Conservation (phyloP, 768 basidiomycete species). For the Boletus subcaerulescens region DNA sequence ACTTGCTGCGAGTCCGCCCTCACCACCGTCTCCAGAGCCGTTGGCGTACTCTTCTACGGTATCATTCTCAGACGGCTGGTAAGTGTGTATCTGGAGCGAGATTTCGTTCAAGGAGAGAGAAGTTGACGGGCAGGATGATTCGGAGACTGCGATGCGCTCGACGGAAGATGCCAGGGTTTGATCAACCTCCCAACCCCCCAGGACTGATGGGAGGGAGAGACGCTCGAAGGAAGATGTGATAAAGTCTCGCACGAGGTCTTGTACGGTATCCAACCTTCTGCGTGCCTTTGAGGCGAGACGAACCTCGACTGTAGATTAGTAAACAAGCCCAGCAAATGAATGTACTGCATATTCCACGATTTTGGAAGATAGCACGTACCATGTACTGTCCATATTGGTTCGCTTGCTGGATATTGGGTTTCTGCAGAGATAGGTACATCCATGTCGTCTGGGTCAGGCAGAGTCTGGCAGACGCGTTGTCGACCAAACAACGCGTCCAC, state of each 20-base stretch:
- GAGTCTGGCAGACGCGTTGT: slow-evolving; percentile 18
- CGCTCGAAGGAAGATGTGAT: slow-evolving; percentile 56
- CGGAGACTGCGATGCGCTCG: slow-evolving; percentile 72
- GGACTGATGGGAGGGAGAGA: slow-evolving; percentile 64
- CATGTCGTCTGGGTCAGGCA: slow-evolving; percentile 10
- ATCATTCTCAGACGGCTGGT: slow-evolving; percentile 71
- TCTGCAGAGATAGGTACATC: slow-evolving; percentile 1
- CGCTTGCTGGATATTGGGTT: slow-evolving; percentile 1
- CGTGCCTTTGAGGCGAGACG: slow-evolving; percentile 67
- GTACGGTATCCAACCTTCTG: slow-evolving; percentile 72
- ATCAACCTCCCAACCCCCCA: slow-evolving; percentile 79
- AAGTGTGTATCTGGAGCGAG: slow-evolving; percentile 80
- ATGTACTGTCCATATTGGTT: slow-evolving; percentile 63
- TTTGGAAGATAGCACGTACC: slow-evolving; percentile 36
- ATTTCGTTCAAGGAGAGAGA: slow-evolving; percentile 57
- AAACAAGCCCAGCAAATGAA: background rate
- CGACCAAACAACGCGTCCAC: slow-evolving; percentile 53
- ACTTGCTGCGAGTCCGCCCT: slow-evolving; percentile 82
- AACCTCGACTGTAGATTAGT: slow-evolving; percentile 68
- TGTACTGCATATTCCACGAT: background rate
- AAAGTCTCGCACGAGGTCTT: slow-evolving; percentile 57
- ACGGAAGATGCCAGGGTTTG: slow-evolving; percentile 70
- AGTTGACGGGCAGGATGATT: slow-evolving; percentile 57
- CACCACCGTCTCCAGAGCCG: slow-evolving; percentile 50
- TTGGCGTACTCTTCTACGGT: slow-evolving; percentile 73